Conservation (phyloP, 306 rosid species). For the Vigna mungo region DNA sequence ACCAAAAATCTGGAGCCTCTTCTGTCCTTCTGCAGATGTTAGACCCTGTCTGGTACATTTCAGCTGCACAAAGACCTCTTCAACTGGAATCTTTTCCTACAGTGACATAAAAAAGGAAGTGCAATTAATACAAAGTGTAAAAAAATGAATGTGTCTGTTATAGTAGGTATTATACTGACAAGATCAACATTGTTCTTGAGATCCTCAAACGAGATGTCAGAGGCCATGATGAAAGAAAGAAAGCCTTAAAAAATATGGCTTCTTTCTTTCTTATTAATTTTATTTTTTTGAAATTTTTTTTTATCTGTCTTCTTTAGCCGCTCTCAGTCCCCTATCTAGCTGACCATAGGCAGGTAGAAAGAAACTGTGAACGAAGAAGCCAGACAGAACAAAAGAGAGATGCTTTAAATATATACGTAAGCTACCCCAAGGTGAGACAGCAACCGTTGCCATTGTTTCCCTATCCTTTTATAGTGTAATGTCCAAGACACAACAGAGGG, state of each 20-base stretch:
- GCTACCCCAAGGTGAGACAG: conserved; percentile 24
- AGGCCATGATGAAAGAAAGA: conserved; percentile 53
- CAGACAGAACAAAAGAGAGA: background rate
- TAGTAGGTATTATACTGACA: conserved; percentile 46
- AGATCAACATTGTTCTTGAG: conserved; percentile 66
- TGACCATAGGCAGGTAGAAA: conserved; percentile 45
- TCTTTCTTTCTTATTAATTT: background rate
- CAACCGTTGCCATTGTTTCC: background rate
- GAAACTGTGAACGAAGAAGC: conserved; percentile 36
- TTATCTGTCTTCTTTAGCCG: conserved; percentile 11
- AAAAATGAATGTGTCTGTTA: background rate
- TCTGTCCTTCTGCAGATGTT: conserved; percentile 63
- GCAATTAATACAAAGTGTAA: background rate
- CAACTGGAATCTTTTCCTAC: conserved; percentile 75
- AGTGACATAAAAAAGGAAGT: background rate
- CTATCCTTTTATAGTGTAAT: conserved; percentile 22
- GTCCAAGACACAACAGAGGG: conserved; percentile 6
- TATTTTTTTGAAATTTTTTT: background rate
- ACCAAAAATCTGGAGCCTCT: conserved; percentile 74
- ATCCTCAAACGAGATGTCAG: conserved; percentile 65
- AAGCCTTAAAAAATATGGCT: background rate
- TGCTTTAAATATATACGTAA: background rate
- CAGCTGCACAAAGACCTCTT: conserved; percentile 69
- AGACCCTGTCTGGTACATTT: conserved; percentile 73
- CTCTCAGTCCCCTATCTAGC: conserved; percentile 30